These are phyloP conservation scores for Pisolithus sp. DNA, from an alignment of 768 basidiomycete species.

Conservation along the genomic window DNA sequence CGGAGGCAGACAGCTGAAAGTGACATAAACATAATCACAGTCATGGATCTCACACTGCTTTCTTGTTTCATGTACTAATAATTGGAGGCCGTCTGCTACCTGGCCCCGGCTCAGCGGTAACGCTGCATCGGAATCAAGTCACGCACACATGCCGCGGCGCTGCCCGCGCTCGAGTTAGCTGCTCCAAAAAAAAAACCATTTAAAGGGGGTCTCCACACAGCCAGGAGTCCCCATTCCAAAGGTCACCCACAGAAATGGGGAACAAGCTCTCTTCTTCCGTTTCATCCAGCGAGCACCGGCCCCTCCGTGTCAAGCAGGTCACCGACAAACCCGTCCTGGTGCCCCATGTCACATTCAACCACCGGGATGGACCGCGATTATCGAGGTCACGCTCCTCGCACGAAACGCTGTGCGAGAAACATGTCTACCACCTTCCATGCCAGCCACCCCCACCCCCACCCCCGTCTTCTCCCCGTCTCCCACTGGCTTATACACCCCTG, in stretches of 20 bases:
- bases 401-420: slow-evolving; percentile 33
- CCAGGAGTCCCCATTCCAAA: neutral
- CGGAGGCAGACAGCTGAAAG: too few relatives aligned
- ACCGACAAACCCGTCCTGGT: slow-evolving; percentile 9
- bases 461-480: neutral
- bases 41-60: too few relatives aligned
- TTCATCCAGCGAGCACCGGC: slow-evolving; percentile 5
- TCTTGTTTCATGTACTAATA: too few relatives aligned
- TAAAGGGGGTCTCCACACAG: neutral
- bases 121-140: too few relatives aligned
- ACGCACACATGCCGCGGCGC: too few relatives aligned
- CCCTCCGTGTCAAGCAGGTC: slow-evolving; percentile 1
- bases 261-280: slow-evolving; percentile 26
- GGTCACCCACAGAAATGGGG: slow-evolving; percentile 20
- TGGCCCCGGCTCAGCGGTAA: too few relatives aligned
- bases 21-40: too few relatives aligned
- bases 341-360: slow-evolving; percentile 36
- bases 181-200: neutral
- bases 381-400: slow-evolving; percentile 34
- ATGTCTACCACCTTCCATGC: slow-evolving; percentile 4
- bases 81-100: too few relatives aligned
- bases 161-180: too few relatives aligned
- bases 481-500: slow-evolving; percentile 22
- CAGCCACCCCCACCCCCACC: neutral
- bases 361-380: slow-evolving; percentile 27